Percentiles rank a stretch among this genome's conserved stretches.
Conservation (phyloP, 2,329 filamentous ascomycete species). For the Tolypocladium album region DNA sequence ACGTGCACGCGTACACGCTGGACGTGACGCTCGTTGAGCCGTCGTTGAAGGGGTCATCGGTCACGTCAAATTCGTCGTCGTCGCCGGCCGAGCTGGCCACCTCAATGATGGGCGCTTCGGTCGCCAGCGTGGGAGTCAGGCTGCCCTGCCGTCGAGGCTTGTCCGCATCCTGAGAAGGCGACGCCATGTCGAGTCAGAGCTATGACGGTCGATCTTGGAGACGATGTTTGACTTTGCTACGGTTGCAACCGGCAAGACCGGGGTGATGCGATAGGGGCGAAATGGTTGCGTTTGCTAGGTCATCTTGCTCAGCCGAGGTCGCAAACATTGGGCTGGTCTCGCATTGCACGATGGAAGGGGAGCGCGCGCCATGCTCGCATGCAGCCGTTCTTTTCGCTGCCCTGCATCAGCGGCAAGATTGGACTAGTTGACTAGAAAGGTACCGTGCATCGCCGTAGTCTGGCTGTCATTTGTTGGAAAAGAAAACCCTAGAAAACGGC, state of each 20-base stretch:
- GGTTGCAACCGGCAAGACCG: not conserved
- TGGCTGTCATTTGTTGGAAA: not conserved
- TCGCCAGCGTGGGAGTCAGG: not conserved
- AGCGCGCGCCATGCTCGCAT: not conserved
- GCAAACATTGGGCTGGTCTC: not conserved
- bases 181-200: not conserved
- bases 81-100: not conserved
- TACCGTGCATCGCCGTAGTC: not conserved
- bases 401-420: not conserved
- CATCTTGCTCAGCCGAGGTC: not conserved
- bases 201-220: not conserved
- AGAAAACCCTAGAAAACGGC: not conserved
- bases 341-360: not conserved
- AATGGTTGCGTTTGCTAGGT: not conserved
- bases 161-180: not conserved
- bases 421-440: not conserved
- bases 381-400: not conserved
- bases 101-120: not conserved
- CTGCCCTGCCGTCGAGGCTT: not conserved
- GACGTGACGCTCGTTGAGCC: conserved; percentile 2
- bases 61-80: conserved; percentile 2
- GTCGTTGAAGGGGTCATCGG: conserved; percentile 3
- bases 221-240: not conserved
- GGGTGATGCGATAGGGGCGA: not conserved
- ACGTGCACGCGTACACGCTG: conserved; percentile 6